Percentiles rank a stretch among this genome's conserved stretches.
These are phyloP conservation scores for Penicillium brasilianum DNA, from an alignment of 2,329 filamentous ascomycete genomes.

Conservation along the genomic window DNA sequence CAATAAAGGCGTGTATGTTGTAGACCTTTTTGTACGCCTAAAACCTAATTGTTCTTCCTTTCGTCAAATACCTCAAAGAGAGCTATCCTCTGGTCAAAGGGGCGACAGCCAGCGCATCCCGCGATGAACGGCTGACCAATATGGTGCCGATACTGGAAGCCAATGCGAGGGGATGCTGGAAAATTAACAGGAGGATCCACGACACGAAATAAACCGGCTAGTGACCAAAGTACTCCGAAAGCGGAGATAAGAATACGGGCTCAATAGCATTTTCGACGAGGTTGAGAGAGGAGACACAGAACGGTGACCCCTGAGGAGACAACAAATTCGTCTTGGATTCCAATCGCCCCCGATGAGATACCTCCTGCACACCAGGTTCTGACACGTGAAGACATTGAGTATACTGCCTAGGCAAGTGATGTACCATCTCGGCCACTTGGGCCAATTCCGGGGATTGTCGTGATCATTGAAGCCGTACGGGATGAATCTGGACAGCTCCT, in stretches of 20 bases:
- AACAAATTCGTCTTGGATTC: constrained; percentile 34
- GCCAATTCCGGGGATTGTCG: constrained; percentile 51
- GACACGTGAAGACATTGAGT: constrained; percentile 41
- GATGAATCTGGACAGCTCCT: constrained; percentile 32
- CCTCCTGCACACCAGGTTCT: constrained; percentile 36
- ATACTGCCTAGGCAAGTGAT: constrained; percentile 48
- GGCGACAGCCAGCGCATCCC: constrained; percentile 37
- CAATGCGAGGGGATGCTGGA: constrained; percentile 36
- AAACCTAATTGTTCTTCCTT: too few species aligned
- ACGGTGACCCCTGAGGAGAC: constrained; percentile 39
- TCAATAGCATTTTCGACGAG: constrained; percentile 37
- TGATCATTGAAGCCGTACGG: constrained; percentile 27
- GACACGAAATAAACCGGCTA: constrained; percentile 41
- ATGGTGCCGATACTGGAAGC: constrained; percentile 38
- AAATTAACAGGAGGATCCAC: constrained; percentile 39
- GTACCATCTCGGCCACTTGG: constrained; percentile 47
- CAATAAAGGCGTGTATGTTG: too few species aligned
- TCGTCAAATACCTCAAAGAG: too few species aligned
- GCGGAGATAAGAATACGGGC: constrained; percentile 38
- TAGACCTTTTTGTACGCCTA: too few species aligned
- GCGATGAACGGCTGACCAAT: constrained; percentile 38
- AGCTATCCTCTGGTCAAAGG: too few species aligned
- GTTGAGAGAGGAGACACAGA: constrained; percentile 40
- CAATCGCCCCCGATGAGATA: constrained; percentile 36
- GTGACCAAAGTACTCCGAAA: constrained; percentile 45